phyloP scores from a whole-genome alignment of 352 stramenopile genomes.

The Elongisporangium undulatum region DNA sequence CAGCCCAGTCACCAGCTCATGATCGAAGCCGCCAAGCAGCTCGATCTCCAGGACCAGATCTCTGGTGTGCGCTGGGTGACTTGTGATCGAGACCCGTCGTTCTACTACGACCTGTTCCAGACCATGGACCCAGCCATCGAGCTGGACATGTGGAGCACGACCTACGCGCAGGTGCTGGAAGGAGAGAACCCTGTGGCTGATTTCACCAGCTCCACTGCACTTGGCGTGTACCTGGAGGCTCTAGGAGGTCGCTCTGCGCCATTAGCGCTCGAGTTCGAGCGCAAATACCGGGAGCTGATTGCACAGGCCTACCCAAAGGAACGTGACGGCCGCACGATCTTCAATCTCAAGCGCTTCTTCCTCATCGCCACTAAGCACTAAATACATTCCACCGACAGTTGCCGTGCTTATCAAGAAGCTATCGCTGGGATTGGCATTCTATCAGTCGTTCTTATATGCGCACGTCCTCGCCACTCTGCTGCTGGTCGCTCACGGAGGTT shows the following conservation, averaged over 20 bases:
- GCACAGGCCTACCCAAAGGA: constrained; percentile 51
- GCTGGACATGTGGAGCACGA: constrained; percentile 64
- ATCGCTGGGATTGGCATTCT: no score
- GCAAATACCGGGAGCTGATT: constrained; percentile 56
- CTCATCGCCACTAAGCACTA: constrained; percentile 29
- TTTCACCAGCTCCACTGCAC: constrained; percentile 54
- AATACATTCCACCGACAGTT: not conserved
- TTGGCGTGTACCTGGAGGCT: constrained; percentile 57
- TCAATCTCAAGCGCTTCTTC: constrained; percentile 73
- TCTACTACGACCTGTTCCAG: constrained; percentile 72
- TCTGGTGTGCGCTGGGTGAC: constrained; percentile 61
- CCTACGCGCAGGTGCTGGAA: constrained; percentile 56
- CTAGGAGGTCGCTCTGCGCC: constrained; percentile 26
- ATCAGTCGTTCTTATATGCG: not conserved
- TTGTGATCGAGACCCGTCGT: constrained; percentile 49
- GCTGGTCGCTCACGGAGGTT: not conserved
- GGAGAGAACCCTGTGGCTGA: constrained; percentile 65
- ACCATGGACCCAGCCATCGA: constrained; percentile 8
- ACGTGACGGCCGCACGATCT: constrained; percentile 48
- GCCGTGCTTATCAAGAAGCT: not conserved
- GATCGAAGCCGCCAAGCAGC: constrained; percentile 30
- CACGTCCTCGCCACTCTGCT: not conserved
- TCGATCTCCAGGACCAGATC: constrained; percentile 33
- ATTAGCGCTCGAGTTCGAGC: constrained; percentile 26
- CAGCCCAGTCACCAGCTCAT: constrained; percentile 66